A percentile compares a stretch with the other conserved stretches of the same genome.
Conservation (phyloP, 2,329 filamentous ascomycete genomes). For the Aspergillus quadrilineatus region DNA sequence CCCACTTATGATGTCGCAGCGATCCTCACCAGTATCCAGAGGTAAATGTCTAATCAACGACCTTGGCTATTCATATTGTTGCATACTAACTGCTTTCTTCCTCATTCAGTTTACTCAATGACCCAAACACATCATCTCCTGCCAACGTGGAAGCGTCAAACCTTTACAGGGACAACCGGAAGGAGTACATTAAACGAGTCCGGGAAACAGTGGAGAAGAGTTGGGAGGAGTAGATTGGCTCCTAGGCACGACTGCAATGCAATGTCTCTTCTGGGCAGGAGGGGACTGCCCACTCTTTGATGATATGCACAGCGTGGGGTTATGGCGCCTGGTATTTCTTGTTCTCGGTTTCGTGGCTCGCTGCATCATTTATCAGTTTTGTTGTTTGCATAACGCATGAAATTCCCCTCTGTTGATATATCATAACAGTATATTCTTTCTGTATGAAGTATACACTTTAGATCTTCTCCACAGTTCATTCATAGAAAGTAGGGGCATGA, state of each 20-base stretch:
- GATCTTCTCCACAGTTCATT: neutral
- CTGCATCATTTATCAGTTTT: constrained; percentile 21
- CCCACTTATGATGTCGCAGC: constrained; percentile 98
- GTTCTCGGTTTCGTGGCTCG: constrained; percentile 25
- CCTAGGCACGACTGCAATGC: constrained; percentile 7
- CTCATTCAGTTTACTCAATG: constrained; percentile 77
- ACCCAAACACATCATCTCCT: constrained; percentile 96
- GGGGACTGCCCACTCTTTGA: constrained; percentile 21
- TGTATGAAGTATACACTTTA: neutral
- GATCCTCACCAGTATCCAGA: constrained; percentile 95
- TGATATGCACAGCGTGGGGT: constrained; percentile 46
- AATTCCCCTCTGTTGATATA: constrained; percentile 10
- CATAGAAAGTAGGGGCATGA: too few relatives aligned
- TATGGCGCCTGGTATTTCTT: constrained; percentile 39
- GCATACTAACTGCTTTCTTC: constrained; percentile 1
- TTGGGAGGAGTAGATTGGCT: constrained; percentile 76
- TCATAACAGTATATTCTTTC: neutral
- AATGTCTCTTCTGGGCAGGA: constrained; percentile 12
- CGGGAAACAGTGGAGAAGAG: constrained; percentile 98
- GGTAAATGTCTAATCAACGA: constrained; percentile 53
- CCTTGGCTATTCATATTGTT: neutral
- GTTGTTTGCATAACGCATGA: constrained; percentile 20
- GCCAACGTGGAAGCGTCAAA: constrained; percentile 98
- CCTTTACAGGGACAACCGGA: constrained; percentile 95
- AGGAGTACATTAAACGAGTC: constrained; percentile 93